Evolutionary conservation across 352 stramenopile genomes (phyloP).

Genomic region (Phytopythium helicoides): DNA sequence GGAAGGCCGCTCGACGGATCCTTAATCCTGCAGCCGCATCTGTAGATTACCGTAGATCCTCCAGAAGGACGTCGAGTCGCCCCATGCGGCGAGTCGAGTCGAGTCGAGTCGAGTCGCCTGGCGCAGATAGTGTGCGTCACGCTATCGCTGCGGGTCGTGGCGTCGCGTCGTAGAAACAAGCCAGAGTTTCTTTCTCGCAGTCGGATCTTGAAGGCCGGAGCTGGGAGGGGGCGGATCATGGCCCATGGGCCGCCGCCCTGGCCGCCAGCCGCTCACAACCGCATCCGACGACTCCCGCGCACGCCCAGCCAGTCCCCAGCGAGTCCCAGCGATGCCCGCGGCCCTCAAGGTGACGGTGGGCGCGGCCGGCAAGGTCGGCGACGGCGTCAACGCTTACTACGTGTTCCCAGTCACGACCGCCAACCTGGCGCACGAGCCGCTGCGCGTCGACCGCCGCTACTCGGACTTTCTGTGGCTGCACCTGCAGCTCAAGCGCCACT

Average conservation of each 20-base stretch:
- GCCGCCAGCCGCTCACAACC: neutral
- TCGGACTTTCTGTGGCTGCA: conserved; percentile 87
- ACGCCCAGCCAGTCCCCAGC: neutral
- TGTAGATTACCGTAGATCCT: too few relatives aligned
- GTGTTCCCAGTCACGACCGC: conserved; percentile 78
- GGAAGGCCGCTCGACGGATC: too few relatives aligned
- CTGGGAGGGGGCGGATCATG: conserved; percentile 4
- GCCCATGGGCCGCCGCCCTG: neutral
- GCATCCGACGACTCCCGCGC: conserved; percentile 2
- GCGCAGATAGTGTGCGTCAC: too few relatives aligned
- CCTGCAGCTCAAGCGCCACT: conserved; percentile 49
- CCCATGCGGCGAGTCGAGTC: too few relatives aligned
- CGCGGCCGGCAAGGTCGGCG: conserved; percentile 68
- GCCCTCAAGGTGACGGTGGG: conserved; percentile 50
- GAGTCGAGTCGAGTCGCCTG: too few relatives aligned
- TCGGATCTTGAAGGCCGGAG: conserved; percentile 3
- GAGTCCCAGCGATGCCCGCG: neutral
- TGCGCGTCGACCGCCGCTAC: conserved; percentile 76
- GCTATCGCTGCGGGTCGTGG: too few relatives aligned
- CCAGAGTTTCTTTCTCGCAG: too few relatives aligned
- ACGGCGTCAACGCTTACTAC: conserved; percentile 83
- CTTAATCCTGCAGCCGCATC: too few relatives aligned
- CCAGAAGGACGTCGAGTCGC: too few relatives aligned
- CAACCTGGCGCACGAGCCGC: conserved; percentile 28
- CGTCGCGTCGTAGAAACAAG: too few relatives aligned